These are phyloP conservation scores for Alternaria infectoria DNA, from an alignment of 2,329 filamentous ascomycete genomes.

Conservation along the genomic window DNA sequence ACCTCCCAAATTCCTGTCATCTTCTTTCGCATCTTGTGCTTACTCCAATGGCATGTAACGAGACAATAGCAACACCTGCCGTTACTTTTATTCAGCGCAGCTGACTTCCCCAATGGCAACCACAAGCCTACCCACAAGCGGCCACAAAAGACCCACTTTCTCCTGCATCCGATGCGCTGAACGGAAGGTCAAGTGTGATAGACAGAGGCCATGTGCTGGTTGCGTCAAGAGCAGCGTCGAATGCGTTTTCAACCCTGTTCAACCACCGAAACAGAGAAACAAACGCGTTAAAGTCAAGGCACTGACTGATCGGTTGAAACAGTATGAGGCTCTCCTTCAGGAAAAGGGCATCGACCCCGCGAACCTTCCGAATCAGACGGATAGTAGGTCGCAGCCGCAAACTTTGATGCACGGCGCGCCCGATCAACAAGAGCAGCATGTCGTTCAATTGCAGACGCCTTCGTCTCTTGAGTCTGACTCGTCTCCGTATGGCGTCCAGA, in stretches of 20 bases:
- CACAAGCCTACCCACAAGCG: not conserved
- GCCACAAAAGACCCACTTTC: not conserved
- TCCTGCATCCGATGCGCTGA: slow-evolving; percentile 28
- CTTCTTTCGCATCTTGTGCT: not conserved
- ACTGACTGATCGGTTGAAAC: slow-evolving; percentile 25
- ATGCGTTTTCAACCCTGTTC: slow-evolving; percentile 22
- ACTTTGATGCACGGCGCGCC: not conserved
- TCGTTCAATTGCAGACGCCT: slow-evolving; percentile 1
- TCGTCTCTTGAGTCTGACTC: not conserved
- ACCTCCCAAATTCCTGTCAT: not conserved
- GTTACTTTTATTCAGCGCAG: not conserved
- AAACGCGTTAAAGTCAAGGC: slow-evolving; percentile 10
- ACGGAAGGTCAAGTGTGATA: slow-evolving; percentile 36
- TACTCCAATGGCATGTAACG: not conserved
- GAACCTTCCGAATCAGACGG: not conserved
- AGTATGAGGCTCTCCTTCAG: slow-evolving; percentile 31
- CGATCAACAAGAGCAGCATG: slow-evolving; percentile 11
- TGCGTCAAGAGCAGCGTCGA: slow-evolving; percentile 25
- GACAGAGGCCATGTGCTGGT: slow-evolving; percentile 27
- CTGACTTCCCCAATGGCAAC: not conserved
- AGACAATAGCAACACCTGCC: not conserved
- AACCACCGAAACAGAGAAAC: slow-evolving; percentile 7
- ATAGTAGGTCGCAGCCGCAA: not conserved
- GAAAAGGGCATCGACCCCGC: slow-evolving; percentile 15
- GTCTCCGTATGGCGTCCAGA: not conserved